Base-by-base conservation (phyloP, 768 basidiomycete genomes). In the Rhodotorula toruloides region DNA sequence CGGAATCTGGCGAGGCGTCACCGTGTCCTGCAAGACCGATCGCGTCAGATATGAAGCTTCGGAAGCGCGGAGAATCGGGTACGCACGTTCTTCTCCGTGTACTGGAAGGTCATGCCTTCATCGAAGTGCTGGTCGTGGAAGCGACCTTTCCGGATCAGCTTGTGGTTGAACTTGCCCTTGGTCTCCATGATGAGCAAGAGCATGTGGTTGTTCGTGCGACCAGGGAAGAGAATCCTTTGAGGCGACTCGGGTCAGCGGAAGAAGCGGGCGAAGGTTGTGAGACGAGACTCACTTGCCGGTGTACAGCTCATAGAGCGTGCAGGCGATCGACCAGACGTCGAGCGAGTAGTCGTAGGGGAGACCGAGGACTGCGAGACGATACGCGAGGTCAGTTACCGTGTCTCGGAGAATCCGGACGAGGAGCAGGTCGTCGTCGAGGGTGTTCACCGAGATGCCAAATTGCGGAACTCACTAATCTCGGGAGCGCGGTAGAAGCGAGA, bases 141-240 rank as follows among this genome's bases (percentile, higher is more conserved):
- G 76, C 88, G 87, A 1, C 89, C 89, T 76, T 88, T 91, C 80
- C 94, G 96, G 77, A 98, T 88, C 85, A 91, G 86, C 79, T 91
- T 91, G 70, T 84, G 82, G 75, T 91, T 93, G 80, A 98, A 89
- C 54, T 91, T 83, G 42, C 96, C 93, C 77, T 90, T 93, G 63
- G 96, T 82, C 77, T 98, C 94, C 92, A 97, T 97, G 89, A 97
- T 96, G 62, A 90, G 84, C 61, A 91, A 81, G 27, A 98, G 81
- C 94, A 98, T 98, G 75, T 98, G 93, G 75, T 96, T 96, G 78
- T 99, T 98, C 25, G 90, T 90, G 44, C 91, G 85, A 19, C 94
- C 94, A 0, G 96, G 96, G 77, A 98, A 91, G 46, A 99, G 85
- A 61, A 98, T 98, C 81, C 96, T 97, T 77, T 91, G 91, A 3